Evolutionary conservation across 1,139 yeast genomes (phyloP).

Genomic region (Taphrina flavorubra): DNA sequence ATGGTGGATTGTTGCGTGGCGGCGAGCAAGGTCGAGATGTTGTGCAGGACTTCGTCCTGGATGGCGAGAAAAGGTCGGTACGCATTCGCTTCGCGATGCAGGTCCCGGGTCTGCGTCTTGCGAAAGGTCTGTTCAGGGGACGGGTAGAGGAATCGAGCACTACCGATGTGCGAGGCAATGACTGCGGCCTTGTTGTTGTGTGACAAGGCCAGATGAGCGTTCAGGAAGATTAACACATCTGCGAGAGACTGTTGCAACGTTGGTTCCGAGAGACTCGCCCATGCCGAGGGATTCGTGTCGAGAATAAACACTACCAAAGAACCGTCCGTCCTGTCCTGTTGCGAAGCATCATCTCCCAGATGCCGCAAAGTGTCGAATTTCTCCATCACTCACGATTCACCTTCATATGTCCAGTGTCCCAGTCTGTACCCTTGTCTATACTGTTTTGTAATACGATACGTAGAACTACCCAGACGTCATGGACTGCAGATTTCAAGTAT

Average conservation of each 20-base stretch:
- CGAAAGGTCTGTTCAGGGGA: slow-evolving; percentile 47
- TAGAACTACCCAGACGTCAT: too few species aligned
- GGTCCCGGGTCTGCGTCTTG: slow-evolving; percentile 38
- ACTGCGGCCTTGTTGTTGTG: slow-evolving; percentile 85
- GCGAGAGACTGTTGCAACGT: slow-evolving; percentile 63
- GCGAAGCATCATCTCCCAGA: slow-evolving; percentile 11
- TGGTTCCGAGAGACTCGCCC: slow-evolving; percentile 62
- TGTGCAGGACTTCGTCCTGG: slow-evolving; percentile 75
- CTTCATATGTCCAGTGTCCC: not conserved
- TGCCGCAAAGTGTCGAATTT: slow-evolving; percentile 31
- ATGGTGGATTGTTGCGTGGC: slow-evolving; percentile 49
- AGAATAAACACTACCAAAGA: slow-evolving; percentile 78
- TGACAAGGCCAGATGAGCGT: slow-evolving; percentile 85
- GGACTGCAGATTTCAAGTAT: too few species aligned
- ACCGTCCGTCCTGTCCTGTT: slow-evolving; percentile 54
- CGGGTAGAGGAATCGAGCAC: slow-evolving; percentile 78
- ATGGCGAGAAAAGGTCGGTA: slow-evolving; percentile 84
- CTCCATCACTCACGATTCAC: slow-evolving; percentile 10
- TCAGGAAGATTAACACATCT: slow-evolving; percentile 70
- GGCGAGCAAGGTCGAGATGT: slow-evolving; percentile 60
- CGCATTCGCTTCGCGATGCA: slow-evolving; percentile 55
- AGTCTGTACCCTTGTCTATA: too few species aligned
- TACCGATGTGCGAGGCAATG: slow-evolving; percentile 74
- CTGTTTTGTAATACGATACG: too few species aligned
- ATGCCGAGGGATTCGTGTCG: slow-evolving; percentile 77